Base-by-base conservation (phyloP, 805 yeast species). In the Candida orba region DNA sequence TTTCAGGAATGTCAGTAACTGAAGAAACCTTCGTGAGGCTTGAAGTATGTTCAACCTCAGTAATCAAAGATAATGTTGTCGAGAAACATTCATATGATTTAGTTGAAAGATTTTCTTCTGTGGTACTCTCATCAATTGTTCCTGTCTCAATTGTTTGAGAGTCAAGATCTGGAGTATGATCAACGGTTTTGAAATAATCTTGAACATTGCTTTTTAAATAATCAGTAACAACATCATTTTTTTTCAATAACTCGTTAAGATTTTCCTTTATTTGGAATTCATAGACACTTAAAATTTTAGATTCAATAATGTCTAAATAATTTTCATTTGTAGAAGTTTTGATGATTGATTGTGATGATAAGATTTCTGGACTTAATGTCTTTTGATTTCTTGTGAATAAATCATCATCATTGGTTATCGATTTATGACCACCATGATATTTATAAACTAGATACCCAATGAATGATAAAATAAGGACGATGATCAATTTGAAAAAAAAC, bases 321-420 rank as follows among this genome's bases (percentile, higher is more conserved):
- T 39, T 39, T 5, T 10, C 20, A 18, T 39, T 42, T 15, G 40
- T 39, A 8, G 36, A n/a, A 5, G 29, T 27, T 13, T 27, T 10
- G 13, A 27, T 27, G 12, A 36, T 35, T 4, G 43, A 22, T 13
- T 37, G 36, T 20, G 24, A 20, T 13, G 23, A 8, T 9, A 36
- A 15, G 13, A 15, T 33, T 17, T 37, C 47, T 12, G 50, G 48
- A 14, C 46, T 49, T 29, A 46, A 36, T 1, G 46, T 39, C 36
- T 43, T 42, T 39, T 45, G 49, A 20, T 37, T 41, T 46, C 54
- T 48, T 2, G 59, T 52, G 39, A 56, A 55, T 39, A 56, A 58
- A 13, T 55, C 60, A 3, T 53, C 48, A n/a, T 50, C 23, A 35
- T 54, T 57, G 5, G 43, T 41, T 12, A 42, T 25, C 10, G 4